Conservation (phyloP, 495 filamentous ascomycete species). For the Penicillium psychrofluorescens region DNA sequence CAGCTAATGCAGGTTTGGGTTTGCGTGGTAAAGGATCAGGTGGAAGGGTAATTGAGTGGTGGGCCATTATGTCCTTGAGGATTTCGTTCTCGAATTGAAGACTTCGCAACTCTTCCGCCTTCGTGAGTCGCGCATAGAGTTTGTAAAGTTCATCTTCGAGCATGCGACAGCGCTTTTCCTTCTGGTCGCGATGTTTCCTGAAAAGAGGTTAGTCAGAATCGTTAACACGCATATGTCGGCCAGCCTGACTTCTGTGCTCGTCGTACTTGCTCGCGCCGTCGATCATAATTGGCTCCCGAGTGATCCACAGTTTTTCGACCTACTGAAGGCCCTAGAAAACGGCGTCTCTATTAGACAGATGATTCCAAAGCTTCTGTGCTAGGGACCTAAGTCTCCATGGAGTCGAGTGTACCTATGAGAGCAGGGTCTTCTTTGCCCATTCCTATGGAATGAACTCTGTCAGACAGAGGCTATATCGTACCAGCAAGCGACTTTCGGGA, state of each 20-base stretch:
- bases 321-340: too few species aligned
- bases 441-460: too few species aligned
- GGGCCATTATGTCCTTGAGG: not conserved
- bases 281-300: not conserved
- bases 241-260: slow-evolving; percentile 2
- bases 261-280: slow-evolving; percentile 4
- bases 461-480: too few species aligned
- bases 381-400: too few species aligned
- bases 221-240: not conserved
- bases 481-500: too few species aligned
- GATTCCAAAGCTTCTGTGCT: too few species aligned
- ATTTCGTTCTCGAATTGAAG: slow-evolving; percentile 2
- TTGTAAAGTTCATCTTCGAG: slow-evolving; percentile 5
- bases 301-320: too few species aligned
- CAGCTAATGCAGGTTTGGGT: not conserved
- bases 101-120: not conserved
- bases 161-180: not conserved
- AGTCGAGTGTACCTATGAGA: too few species aligned
- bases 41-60: slow-evolving; percentile 1
- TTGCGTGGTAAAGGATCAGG: not conserved
- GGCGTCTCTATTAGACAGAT: too few species aligned
- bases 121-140: not conserved
- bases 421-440: too few species aligned
- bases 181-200: slow-evolving; percentile 6
- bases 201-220: not conserved